These are phyloP conservation scores for Phaeosphaeriaceae sp. DNA, from an alignment of 2,329 filamentous ascomycete genomes.

Conservation along the genomic window DNA sequence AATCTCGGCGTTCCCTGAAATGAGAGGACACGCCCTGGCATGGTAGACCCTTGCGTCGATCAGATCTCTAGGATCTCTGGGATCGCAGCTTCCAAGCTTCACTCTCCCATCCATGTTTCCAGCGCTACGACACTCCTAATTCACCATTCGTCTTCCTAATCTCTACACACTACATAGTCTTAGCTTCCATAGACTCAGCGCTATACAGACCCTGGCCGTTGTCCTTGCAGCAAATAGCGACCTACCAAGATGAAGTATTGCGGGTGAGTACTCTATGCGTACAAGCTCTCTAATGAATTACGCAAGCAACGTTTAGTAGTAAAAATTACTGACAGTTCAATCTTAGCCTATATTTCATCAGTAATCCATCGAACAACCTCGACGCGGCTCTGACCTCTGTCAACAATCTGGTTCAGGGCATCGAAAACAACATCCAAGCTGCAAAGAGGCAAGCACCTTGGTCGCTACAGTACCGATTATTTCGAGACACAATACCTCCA, in stretches of 20 bases:
- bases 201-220: no score
- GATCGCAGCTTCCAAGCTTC: no score
- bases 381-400: conserved; percentile 30
- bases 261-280: conserved; percentile 13
- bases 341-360: conserved; percentile 42
- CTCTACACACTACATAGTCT: no score
- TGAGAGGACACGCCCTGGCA: no score
- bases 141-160: no score
- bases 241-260: conserved; percentile 27
- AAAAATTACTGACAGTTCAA: not conserved
- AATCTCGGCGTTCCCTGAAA: no score
- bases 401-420: conserved; percentile 29
- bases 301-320: no score
- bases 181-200: no score
- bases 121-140: no score
- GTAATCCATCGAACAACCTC: conserved; percentile 30
- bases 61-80: no score
- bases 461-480: conserved; percentile 41
- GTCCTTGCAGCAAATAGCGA: no score
- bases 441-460: conserved; percentile 31
- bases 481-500: conserved; percentile 38
- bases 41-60: no score
- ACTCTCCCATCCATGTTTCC: not conserved
- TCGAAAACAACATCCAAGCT: conserved; percentile 35
- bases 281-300: not conserved